Conservation (phyloP, 495 filamentous ascomycete species). For the Xylona heveae region DNA sequence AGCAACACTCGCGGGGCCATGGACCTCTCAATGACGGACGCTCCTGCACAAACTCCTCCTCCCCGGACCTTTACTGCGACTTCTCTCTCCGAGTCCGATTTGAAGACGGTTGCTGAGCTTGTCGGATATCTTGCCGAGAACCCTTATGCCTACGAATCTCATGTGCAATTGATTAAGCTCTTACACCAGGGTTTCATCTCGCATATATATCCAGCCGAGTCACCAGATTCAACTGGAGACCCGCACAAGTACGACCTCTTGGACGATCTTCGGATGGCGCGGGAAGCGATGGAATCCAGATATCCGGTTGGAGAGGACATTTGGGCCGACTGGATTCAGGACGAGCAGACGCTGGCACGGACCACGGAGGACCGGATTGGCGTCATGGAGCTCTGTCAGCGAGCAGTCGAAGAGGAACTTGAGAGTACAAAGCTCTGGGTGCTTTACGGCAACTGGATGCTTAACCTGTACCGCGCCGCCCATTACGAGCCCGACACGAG, state of each 20-base stretch:
- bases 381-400: slow-evolving; percentile 67
- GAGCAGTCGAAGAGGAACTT: slow-evolving; percentile 62
- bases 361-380: slow-evolving; percentile 41
- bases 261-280: slow-evolving; percentile 36
- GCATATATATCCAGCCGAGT: slow-evolving; percentile 27
- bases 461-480: slow-evolving; percentile 42
- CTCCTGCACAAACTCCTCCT: slow-evolving; percentile 21
- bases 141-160: slow-evolving; percentile 41
- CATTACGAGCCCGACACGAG: slow-evolving; percentile 25
- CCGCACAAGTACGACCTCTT: slow-evolving; percentile 34
- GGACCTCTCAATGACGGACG: slow-evolving; percentile 35
- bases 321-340: slow-evolving; percentile 43
- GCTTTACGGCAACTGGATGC: slow-evolving; percentile 71
- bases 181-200: slow-evolving; percentile 41
- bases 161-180: slow-evolving; percentile 39
- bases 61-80: slow-evolving; percentile 23
- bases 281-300: slow-evolving; percentile 40
- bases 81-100: slow-evolving; percentile 31
- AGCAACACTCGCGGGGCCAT: slow-evolving; percentile 24
- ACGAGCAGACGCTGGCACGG: slow-evolving; percentile 37
- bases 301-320: slow-evolving; percentile 46
- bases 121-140: slow-evolving; percentile 33
- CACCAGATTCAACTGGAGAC: slow-evolving; percentile 21
- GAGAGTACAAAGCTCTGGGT: slow-evolving; percentile 73
- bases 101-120: slow-evolving; percentile 28